Evolutionary conservation across 164 flowering plant species (phyloP).

Genomic region (Tinospora cordifolia): DNA sequence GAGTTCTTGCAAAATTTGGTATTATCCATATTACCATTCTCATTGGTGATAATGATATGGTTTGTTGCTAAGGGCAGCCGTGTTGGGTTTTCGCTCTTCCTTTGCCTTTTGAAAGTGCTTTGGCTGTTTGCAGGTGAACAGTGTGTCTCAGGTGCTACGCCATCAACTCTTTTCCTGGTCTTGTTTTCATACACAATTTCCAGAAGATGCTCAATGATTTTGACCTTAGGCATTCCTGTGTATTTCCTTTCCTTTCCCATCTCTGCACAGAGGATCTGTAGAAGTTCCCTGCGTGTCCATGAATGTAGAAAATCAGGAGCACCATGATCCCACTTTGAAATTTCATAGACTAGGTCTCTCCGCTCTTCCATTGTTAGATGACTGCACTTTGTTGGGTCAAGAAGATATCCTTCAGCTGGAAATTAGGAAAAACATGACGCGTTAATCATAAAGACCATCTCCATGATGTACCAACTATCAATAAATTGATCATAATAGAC

Average conservation of each 20-base stretch:
- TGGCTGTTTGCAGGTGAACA: conserved; percentile 28
- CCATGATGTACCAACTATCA: neutral
- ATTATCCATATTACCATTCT: conserved; percentile 21
- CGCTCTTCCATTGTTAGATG: conserved; percentile 67
- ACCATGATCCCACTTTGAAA: conserved; percentile 56
- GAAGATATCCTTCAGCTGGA: conserved; percentile 33
- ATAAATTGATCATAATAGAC: neutral
- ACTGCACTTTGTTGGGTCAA: conserved; percentile 61
- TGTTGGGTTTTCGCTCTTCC: conserved; percentile 56
- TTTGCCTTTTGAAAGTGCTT: conserved; percentile 53
- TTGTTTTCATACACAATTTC: conserved; percentile 57
- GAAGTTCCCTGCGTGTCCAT: conserved; percentile 84
- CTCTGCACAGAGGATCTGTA: conserved; percentile 77
- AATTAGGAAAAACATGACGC: neutral
- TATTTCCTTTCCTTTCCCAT: conserved; percentile 90
- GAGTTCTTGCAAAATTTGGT: conserved; percentile 52
- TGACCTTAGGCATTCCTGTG: conserved; percentile 71
- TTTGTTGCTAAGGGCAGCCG: conserved; percentile 29
- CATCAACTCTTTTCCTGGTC: conserved; percentile 21
- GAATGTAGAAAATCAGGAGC: conserved; percentile 62
- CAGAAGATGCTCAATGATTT: conserved; percentile 70
- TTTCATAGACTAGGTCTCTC: conserved; percentile 69
- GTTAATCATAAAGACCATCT: neutral
- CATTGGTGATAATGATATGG: conserved; percentile 17
- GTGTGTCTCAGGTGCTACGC: conserved; percentile 21